Conservation (phyloP, 2,329 filamentous ascomycete species). For the Aspergillus sp. region DNA sequence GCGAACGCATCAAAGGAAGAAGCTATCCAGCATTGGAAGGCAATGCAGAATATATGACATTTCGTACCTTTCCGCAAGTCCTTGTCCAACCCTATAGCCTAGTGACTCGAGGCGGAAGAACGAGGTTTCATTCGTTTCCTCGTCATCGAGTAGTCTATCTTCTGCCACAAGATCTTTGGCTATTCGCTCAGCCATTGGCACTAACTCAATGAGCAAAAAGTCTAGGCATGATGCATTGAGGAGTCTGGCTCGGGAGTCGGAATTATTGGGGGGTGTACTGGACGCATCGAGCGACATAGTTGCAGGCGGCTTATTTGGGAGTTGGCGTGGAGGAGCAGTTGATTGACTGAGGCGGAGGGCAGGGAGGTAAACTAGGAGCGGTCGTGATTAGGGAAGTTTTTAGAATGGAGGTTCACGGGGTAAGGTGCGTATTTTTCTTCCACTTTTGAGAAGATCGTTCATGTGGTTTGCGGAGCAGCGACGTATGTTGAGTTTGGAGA, state of each 20-base stretch:
- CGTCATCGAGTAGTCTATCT: constrained; percentile 45
- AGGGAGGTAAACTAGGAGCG: background rate
- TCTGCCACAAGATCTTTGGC: constrained; percentile 62
- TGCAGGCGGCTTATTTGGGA: background rate
- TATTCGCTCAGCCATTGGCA: constrained; percentile 87
- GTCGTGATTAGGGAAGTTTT: background rate
- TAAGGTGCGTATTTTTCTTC: background rate
- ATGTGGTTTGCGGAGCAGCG: background rate
- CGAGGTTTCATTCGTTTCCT: constrained; percentile 80
- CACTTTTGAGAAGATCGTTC: background rate
- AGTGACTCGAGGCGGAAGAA: constrained; percentile 80
- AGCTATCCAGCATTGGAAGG: background rate
- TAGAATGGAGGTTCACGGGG: background rate
- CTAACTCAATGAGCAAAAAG: constrained; percentile 92
- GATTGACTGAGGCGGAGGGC: background rate
- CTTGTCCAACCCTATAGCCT: constrained; percentile 90
- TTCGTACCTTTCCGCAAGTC: constrained; percentile 78
- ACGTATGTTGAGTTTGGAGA: background rate
- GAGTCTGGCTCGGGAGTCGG: constrained; percentile 73
- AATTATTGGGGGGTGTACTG: constrained; percentile 67
- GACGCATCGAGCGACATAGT: constrained; percentile 72
- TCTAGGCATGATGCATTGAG: constrained; percentile 85
- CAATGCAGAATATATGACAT: background rate
- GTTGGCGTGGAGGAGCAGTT: background rate
- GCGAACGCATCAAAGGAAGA: background rate